Percentiles rank a stretch among this genome's conserved stretches.
These are phyloP conservation scores for Pachyrhizus erosus DNA, from an alignment of 306 rosid genomes.

Conservation along the genomic window DNA sequence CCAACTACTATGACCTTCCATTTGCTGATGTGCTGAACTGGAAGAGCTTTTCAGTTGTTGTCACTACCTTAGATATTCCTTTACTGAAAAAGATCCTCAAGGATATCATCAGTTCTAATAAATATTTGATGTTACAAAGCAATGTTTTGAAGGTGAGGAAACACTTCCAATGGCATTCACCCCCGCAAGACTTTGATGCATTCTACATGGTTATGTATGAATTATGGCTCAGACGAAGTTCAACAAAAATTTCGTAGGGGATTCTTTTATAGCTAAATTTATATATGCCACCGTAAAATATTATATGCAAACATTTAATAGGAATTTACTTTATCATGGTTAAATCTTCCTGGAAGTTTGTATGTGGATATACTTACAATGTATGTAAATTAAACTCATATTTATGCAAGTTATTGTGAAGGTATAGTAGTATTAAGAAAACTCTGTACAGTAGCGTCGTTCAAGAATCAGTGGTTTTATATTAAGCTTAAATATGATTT, in stretches of 20 bases:
- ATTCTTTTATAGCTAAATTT: slow-evolving; percentile 6
- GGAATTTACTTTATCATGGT: not conserved
- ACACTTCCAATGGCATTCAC: slow-evolving; percentile 86
- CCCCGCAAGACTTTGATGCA: slow-evolving; percentile 69
- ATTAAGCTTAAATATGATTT: too few species aligned
- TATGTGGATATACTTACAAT: not conserved
- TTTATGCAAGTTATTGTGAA: slow-evolving; percentile 12
- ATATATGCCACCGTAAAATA: not conserved
- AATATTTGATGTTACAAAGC: slow-evolving; percentile 59
- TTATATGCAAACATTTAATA: not conserved
- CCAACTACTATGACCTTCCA: slow-evolving; percentile 85
- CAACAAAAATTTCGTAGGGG: slow-evolving; percentile 43
- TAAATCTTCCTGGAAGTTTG: not conserved
- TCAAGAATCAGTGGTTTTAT: not conserved
- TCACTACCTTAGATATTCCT: slow-evolving; percentile 68
- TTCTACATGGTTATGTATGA: slow-evolving; percentile 90
- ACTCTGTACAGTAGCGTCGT: not conserved
- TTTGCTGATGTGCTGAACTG: slow-evolving; percentile 76
- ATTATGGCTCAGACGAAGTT: slow-evolving; percentile 83
- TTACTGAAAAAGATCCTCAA: slow-evolving; percentile 67
- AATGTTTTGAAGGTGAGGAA: slow-evolving; percentile 72
- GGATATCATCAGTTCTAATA: slow-evolving; percentile 50
- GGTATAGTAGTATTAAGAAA: not conserved
- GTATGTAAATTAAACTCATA: not conserved
- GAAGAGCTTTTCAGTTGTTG: slow-evolving; percentile 68